phyloP scores from a whole-genome alignment of 1,139 yeast species.

The Hansenula lynferdii region DNA sequence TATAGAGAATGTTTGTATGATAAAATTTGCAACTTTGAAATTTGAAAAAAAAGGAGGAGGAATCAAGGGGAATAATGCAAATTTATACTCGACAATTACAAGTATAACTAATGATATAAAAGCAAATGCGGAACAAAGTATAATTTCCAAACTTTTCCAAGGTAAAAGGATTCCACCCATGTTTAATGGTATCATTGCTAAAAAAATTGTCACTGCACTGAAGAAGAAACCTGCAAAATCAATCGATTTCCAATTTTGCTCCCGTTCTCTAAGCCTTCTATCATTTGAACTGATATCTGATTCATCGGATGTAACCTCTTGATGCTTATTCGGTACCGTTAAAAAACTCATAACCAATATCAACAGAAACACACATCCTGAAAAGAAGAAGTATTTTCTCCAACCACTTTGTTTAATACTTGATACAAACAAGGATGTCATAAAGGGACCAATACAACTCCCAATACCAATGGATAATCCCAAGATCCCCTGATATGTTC shows the following conservation, averaged over 20 bases:
- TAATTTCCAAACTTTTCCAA: slow-evolving; percentile 45
- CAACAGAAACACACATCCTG: slow-evolving; percentile 35
- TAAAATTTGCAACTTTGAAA: slow-evolving; percentile 33
- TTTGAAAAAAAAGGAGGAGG: slow-evolving; percentile 34
- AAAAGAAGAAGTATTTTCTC: slow-evolving; percentile 41
- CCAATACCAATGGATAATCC: slow-evolving; percentile 49
- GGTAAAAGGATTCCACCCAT: slow-evolving; percentile 44
- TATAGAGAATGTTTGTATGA: slow-evolving; percentile 38
- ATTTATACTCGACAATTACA: slow-evolving; percentile 40
- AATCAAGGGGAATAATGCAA: slow-evolving; percentile 59
- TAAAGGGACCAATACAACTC: slow-evolving; percentile 48
- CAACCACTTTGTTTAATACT: slow-evolving; percentile 29
- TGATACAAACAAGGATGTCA: slow-evolving; percentile 44
- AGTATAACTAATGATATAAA: slow-evolving; percentile 34
- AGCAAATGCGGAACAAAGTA: slow-evolving; percentile 39
- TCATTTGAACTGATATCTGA: too few species aligned
- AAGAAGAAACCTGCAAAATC: slow-evolving; percentile 42
- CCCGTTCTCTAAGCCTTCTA: too few species aligned
- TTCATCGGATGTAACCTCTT: too few species aligned
- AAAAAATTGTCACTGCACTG: slow-evolving; percentile 35
- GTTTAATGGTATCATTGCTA: slow-evolving; percentile 37
- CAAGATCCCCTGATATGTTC: slow-evolving; percentile 34
- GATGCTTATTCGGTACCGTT: slow-evolving; percentile 1
- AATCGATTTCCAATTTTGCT: slow-evolving; percentile 26
- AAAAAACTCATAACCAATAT: slow-evolving; percentile 11